Evolutionary conservation across 2,329 filamentous ascomycete genomes (phyloP).

Genomic region (Stagonosporopsis cucurbitacearum): DNA sequence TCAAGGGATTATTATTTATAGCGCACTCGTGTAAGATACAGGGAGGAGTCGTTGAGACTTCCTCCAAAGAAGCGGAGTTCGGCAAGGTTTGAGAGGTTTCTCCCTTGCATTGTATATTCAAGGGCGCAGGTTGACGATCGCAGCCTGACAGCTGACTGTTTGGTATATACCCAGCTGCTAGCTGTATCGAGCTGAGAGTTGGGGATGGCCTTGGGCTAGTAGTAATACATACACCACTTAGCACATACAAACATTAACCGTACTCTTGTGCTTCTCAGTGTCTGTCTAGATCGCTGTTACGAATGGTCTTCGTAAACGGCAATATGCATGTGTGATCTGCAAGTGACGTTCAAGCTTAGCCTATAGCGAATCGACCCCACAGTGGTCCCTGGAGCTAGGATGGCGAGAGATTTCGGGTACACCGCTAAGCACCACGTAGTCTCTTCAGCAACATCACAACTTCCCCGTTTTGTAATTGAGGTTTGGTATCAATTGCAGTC

Average conservation of each 20-base stretch:
- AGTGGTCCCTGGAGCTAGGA: conserved; percentile 24
- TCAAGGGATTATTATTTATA: not conserved
- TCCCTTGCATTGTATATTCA: conserved; percentile 5
- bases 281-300: not conserved
- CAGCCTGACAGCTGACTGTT: not conserved
- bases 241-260: not conserved
- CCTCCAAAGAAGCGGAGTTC: not conserved
- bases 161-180: conserved; percentile 2
- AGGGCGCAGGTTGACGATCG: not conserved
- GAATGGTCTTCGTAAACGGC: conserved; percentile 6
- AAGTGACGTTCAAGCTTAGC: conserved; percentile 24
- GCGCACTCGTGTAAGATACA: conserved; percentile 14
- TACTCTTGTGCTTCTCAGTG: not conserved
- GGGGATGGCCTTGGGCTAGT: conserved; percentile 1
- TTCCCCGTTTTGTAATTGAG: conserved; percentile 15
- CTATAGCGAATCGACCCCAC: conserved; percentile 19
- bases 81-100: not conserved
- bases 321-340: conserved; percentile 17
- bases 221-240: conserved; percentile 10
- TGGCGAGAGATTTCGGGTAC: conserved; percentile 20
- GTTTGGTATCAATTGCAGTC: conserved; percentile 26
- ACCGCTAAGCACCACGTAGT: conserved; percentile 21
- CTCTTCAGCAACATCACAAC: conserved; percentile 19
- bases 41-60: not conserved
- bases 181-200: not conserved